Conservation (phyloP, 257 asterid species). For the Solanum chmielewskii region DNA sequence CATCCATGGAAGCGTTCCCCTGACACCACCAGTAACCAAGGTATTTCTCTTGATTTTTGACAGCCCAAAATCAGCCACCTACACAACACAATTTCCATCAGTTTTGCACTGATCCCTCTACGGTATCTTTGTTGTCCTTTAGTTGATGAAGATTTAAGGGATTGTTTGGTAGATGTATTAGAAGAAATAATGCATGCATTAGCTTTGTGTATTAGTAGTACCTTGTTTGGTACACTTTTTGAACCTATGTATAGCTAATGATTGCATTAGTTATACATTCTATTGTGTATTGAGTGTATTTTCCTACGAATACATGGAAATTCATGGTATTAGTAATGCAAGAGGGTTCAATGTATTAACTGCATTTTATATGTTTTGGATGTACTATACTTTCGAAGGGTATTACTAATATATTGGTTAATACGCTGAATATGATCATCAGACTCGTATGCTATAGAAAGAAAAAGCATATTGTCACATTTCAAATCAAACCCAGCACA, state of each 20-base stretch:
- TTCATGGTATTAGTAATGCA: not conserved
- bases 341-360: not conserved
- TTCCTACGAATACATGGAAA: not conserved
- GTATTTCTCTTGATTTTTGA: constrained; percentile 2
- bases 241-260: not conserved
- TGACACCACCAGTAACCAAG: constrained; percentile 1
- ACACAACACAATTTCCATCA: not conserved
- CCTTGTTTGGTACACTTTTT: not conserved
- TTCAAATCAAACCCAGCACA: not conserved
- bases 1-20: constrained; percentile 10
- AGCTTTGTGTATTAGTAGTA: not conserved
- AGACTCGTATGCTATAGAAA: not conserved
- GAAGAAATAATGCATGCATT: not conserved
- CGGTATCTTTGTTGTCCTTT: not conserved
- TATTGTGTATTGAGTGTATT: not conserved
- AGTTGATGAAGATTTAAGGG: not conserved
- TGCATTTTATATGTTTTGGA: not conserved
- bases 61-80: constrained; percentile 7
- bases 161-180: not conserved
- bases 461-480: not conserved
- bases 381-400: not conserved
- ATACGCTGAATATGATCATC: not conserved
- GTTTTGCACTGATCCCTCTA: not conserved
- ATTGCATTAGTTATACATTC: not conserved
- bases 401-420: not conserved